phyloP scores from a whole-genome alignment of 768 basidiomycete species.

The Suillus luteus region DNA sequence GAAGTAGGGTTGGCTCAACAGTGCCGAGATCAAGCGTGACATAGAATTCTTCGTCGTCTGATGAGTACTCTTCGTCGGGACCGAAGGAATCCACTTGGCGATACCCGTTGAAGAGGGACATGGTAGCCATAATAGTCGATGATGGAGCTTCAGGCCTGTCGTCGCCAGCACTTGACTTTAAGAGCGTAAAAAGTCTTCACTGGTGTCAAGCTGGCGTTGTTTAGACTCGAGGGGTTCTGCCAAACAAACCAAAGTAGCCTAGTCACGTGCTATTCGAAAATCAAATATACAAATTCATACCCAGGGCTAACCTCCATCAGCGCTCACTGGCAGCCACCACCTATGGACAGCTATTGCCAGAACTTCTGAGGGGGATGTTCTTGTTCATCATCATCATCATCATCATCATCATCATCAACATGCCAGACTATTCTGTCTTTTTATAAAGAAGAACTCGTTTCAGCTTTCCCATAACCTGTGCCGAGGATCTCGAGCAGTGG shows the following conservation, averaged over 20 bases:
- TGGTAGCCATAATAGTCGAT: background rate
- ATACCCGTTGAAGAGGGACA: slow-evolving; percentile 50
- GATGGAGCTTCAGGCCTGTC: background rate
- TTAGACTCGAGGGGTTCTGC: background rate
- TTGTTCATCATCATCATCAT: background rate
- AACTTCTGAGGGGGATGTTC: background rate
- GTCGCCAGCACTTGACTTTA: background rate
- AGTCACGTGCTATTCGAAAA: background rate
- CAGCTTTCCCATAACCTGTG: background rate
- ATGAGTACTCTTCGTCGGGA: slow-evolving; percentile 65
- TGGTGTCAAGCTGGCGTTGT: background rate
- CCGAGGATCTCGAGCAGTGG: background rate
- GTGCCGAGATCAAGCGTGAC: slow-evolving; percentile 74
- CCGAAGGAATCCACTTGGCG: slow-evolving; percentile 68
- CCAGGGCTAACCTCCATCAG: no score
- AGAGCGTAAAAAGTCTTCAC: background rate
- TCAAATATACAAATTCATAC: no score
- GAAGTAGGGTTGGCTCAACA: slow-evolving; percentile 74
- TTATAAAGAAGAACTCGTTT: background rate
- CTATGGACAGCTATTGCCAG: background rate
- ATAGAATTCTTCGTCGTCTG: slow-evolving; percentile 57
- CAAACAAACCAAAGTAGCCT: background rate
- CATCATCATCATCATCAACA: no score
- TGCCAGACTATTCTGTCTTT: background rate
- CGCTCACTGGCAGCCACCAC: no score